Base-by-base conservation (phyloP, 768 basidiomycete genomes). In the Tubosaeta sp. region DNA sequence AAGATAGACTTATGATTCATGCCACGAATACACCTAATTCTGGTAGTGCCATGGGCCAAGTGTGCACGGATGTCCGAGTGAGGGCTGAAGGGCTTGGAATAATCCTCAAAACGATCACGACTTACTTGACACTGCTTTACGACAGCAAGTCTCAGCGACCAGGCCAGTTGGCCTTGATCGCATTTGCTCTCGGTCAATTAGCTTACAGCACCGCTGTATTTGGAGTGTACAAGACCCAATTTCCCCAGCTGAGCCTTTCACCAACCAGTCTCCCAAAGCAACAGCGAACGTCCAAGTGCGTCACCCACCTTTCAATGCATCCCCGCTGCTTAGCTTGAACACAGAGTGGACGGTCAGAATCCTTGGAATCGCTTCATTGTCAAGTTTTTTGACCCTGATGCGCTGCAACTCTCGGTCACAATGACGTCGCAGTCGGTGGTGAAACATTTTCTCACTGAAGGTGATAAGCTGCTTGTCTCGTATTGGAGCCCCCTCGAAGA, bases 361-460 rank as follows among this genome's bases (percentile, higher is more conserved):
- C 6, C 31, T 18, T 55, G 52, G 54, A 42, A 10, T 49, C 42
- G 8, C 6, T 34, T 54, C 9, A 30, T 59, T 32, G 32, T 49
- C 51, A 43, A 60, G 14, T 75, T 73, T 57, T 80, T 82, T 54
- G 73, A 82, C 41, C 55, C 68, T 8, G 61, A 72, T 25, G 65
- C 81, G 14, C 67, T 90, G 12, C 69, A 72, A 19, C 75, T 98
- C 6, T 87, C 92, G 0, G 68, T 81, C 45, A 90, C 87, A 0
- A 89, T 98, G 82, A 93, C 92, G 19, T 76, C 76, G 1, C 96
- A 98, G 65, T 92, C 89, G 1, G 56, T 96, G 3, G 76, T 97
- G 55, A 99, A 99, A 67, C 96, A 98, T 67, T 80, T 97, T 56
- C 73, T 99, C 24, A 98, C 95, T 0, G 96, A 98, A 63, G 93